Evolutionary conservation across 345 rosid species (phyloP).

Genomic region (Gossypium turneri): DNA sequence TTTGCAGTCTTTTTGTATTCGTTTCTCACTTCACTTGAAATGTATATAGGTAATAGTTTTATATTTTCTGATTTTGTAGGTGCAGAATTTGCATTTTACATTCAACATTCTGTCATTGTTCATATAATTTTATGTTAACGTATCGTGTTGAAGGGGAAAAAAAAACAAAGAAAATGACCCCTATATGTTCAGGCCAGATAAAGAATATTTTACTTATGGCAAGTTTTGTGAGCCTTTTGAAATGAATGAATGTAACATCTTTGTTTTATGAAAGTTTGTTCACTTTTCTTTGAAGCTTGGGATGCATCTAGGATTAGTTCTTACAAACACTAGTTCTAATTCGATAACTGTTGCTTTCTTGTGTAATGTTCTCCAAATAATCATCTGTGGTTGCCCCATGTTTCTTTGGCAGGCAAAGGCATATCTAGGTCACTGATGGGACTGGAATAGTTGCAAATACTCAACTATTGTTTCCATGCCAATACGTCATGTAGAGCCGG

Average conservation of each 20-base stretch:
- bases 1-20: background rate
- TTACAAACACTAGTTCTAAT: background rate
- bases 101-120: too few relatives aligned
- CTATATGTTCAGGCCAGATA: background rate
- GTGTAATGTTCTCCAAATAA: conserved; percentile 1
- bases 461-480: background rate
- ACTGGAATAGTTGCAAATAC: background rate
- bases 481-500: background rate
- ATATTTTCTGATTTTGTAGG: too few relatives aligned
- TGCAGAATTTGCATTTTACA: too few relatives aligned
- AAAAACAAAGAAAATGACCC: background rate
- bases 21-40: conserved; percentile 2
- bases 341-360: background rate
- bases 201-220: background rate
- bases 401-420: conserved; percentile 40
- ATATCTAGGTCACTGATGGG: conserved; percentile 12
- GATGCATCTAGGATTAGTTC: background rate
- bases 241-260: background rate
- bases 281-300: background rate
- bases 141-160: background rate
- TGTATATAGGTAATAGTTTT: background rate
- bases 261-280: background rate
- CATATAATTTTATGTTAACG: background rate
- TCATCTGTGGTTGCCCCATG: conserved; percentile 14
- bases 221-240: background rate